Conservation (phyloP, 2,329 filamentous ascomycete species). For the Cyphellophora europaea region DNA sequence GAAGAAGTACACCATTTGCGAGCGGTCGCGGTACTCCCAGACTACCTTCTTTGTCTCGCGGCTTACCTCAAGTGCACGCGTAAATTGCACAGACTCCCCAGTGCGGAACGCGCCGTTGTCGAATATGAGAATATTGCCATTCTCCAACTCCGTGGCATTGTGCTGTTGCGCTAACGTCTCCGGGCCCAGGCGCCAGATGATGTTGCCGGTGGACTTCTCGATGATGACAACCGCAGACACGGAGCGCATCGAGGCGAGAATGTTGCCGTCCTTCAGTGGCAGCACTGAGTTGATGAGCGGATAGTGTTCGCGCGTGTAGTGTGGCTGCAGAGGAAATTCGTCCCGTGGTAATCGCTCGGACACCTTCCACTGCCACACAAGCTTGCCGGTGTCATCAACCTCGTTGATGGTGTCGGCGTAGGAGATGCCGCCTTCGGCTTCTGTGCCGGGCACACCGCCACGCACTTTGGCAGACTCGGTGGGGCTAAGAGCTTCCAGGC, state of each 20-base stretch:
- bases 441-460: conserved; percentile 32
- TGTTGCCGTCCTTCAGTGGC: conserved; percentile 30
- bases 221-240: conserved; percentile 36
- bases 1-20: conserved; percentile 31
- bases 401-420: conserved; percentile 37
- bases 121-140: conserved; percentile 36
- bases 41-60: conserved; percentile 29
- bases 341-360: conserved; percentile 30
- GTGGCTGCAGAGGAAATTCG: conserved; percentile 30
- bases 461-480: conserved; percentile 27
- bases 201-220: conserved; percentile 27
- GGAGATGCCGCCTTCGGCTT: conserved; percentile 26
- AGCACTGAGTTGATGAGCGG: conserved; percentile 37
- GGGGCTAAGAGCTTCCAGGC: conserved; percentile 28
- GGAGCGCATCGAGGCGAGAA: conserved; percentile 34
- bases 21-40: conserved; percentile 35
- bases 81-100: conserved; percentile 31
- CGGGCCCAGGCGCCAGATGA: conserved; percentile 34
- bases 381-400: conserved; percentile 27
- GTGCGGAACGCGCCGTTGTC: conserved; percentile 37
- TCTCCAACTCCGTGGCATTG: conserved; percentile 31
- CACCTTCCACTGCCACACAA: conserved; percentile 36
- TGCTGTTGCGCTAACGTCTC: conserved; percentile 36
- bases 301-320: conserved; percentile 34
- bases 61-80: conserved; percentile 33